These are phyloP conservation scores for Dioscorea dumetorum DNA, from an alignment of 106 monocot genomes.

Conservation along the genomic window DNA sequence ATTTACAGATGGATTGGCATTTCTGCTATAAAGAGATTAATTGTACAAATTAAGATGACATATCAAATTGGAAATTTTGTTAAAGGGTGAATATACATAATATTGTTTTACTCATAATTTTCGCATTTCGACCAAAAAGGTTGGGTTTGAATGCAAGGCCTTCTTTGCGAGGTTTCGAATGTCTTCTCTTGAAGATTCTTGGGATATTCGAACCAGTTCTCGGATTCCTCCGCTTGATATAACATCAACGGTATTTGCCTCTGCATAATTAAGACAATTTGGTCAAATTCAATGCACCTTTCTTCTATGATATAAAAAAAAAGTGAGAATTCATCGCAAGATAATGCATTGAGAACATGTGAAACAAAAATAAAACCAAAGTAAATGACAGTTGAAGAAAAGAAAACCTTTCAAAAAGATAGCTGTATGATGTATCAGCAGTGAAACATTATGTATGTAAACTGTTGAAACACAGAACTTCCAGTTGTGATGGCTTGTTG, in stretches of 20 bases:
- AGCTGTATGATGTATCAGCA: background rate
- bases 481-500: no score
- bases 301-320: no score
- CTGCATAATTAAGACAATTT: background rate
- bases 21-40: background rate
- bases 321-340: background rate
- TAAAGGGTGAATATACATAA: background rate
- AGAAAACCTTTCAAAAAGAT: background rate
- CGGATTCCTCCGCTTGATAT: slow-evolving; percentile 44
- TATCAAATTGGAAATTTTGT: background rate
- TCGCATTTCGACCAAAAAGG: slow-evolving; percentile 18
- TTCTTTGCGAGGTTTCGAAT: slow-evolving; percentile 58
- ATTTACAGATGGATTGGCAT: background rate
- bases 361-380: background rate
- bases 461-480: no score
- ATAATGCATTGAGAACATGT: background rate
- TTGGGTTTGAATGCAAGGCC: slow-evolving; percentile 46
- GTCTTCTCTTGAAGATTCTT: slow-evolving; percentile 65
- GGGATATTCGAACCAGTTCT: slow-evolving; percentile 51
- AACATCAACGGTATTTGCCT: slow-evolving; percentile 20
- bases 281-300: background rate
- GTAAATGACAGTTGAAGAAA: background rate
- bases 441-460: background rate
- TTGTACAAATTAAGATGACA: background rate
- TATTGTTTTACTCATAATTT: background rate